These are phyloP conservation scores for Tylopilus sp. DNA, from an alignment of 1,284 basidiomycete genomes.

Conservation along the genomic window DNA sequence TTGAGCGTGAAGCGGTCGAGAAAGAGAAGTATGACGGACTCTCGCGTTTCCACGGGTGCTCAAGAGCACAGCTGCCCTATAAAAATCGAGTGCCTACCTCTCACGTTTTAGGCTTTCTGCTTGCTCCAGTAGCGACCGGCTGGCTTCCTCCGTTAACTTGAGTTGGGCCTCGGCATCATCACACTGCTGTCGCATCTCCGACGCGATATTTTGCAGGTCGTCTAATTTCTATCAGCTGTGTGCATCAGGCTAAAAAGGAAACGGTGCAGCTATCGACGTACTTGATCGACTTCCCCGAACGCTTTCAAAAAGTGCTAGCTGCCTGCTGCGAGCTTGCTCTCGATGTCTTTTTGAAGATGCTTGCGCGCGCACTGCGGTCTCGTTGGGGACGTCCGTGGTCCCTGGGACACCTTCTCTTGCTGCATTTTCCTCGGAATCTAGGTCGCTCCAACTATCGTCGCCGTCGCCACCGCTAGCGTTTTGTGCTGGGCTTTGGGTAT, in stretches of 20 bases:
- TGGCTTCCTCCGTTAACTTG: slow-evolving; percentile 70
- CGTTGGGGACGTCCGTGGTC: slow-evolving; percentile 36
- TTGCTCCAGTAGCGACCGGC: slow-evolving; percentile 76
- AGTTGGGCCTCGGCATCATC: slow-evolving; percentile 62
- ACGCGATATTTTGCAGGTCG: slow-evolving; percentile 19
- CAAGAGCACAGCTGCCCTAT: not conserved
- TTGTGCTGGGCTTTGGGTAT: slow-evolving; percentile 15
- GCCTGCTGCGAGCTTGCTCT: slow-evolving; percentile 69
- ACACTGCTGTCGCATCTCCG: slow-evolving; percentile 23
- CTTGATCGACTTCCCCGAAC: slow-evolving; percentile 83
- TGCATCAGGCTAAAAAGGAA: not conserved
- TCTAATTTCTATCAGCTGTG: slow-evolving; percentile 19
- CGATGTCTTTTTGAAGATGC: slow-evolving; percentile 79
- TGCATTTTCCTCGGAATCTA: slow-evolving; percentile 12
- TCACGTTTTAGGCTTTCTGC: slow-evolving; percentile 79
- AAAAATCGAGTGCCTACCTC: slow-evolving; percentile 47
- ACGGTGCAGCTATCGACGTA: slow-evolving; percentile 38
- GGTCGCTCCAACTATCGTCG: slow-evolving; percentile 34
- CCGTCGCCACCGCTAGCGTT: slow-evolving; percentile 27
- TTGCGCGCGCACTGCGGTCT: slow-evolving; percentile 66
- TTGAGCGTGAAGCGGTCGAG: too few species aligned
- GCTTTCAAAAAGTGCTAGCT: slow-evolving; percentile 78
- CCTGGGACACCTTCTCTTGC: slow-evolving; percentile 2
- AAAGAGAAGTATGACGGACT: slow-evolving; percentile 70
- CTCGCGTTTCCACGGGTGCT: slow-evolving; percentile 50